Evolutionary conservation across 352 stramenopile genomes (phyloP).

Genomic region (Phytophthora podocarpi): DNA sequence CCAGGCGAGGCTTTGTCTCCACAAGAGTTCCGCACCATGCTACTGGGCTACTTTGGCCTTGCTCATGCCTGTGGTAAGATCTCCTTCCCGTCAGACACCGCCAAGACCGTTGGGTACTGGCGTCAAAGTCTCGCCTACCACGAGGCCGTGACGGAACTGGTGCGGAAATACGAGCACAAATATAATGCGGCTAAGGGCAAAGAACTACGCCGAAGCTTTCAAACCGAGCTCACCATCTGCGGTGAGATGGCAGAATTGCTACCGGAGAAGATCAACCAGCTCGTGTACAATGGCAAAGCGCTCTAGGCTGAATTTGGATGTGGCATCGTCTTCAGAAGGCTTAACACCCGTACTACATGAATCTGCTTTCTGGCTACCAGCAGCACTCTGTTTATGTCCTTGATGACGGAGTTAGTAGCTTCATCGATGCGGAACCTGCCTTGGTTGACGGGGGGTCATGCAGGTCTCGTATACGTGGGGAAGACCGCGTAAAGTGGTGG

Average conservation of each 20-base stretch:
- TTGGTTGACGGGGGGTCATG: too few relatives aligned
- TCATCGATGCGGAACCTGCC: conserved; percentile 75
- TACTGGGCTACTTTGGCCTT: conserved; percentile 67
- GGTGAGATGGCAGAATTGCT: conserved; percentile 67
- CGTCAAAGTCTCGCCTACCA: conserved; percentile 62
- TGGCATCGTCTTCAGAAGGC: too few relatives aligned
- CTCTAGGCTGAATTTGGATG: conserved; percentile 31
- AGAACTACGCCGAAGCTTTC: conserved; percentile 44
- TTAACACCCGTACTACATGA: background rate
- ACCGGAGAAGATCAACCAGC: conserved; percentile 81
- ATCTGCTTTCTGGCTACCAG: background rate
- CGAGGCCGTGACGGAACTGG: conserved; percentile 46
- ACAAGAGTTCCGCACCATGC: conserved; percentile 47
- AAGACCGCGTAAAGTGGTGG: too few relatives aligned
- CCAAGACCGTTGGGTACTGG: conserved; percentile 67
- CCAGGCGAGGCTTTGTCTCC: conserved; percentile 35
- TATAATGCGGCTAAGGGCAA: conserved; percentile 17
- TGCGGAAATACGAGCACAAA: conserved; percentile 42
- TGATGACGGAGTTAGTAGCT: conserved; percentile 57
- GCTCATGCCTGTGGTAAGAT: conserved; percentile 70
- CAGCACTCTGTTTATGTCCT: conserved; percentile 53
- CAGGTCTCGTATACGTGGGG: too few relatives aligned
- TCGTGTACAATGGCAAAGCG: conserved; percentile 68
- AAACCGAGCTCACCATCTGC: conserved; percentile 62
- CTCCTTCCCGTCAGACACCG: conserved; percentile 38